Evolutionary conservation across 1,284 basidiomycete genomes (phyloP), one percentile per base, ranked within the genome.

Genomic region (Schizophyllum commune): DNA sequence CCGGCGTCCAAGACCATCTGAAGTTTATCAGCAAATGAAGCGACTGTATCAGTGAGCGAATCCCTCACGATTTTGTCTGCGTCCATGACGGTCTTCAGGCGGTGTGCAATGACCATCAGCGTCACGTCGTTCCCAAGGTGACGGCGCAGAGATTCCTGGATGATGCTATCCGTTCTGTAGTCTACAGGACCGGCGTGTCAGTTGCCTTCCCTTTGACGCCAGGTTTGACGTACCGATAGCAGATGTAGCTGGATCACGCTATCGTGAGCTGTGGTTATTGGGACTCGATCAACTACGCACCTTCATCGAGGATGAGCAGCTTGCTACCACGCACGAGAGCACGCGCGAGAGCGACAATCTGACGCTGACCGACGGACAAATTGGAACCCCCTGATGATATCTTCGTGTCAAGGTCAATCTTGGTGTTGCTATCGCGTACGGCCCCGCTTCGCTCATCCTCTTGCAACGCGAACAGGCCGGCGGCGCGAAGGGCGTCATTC

Each of bases 291-390:
- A 74, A 47, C n/a, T 15, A 58, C 54, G 2, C 56, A 57, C 57
- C 62, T 32, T 85, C 83, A 68, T 85, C 83, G 22, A 86, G 69
- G 59, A 85, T 83, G 19, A 85, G 71, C 4, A 85, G 64, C 64
- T 84, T 85, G 72, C 82, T 85, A 57, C 75, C 74, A 5, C 83
- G 73, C 8, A 85, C 77, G 54, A 84, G 80, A 1, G 84, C 83
- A 2, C 60, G 60, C 11, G 63, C 59, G 2, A 86, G 71, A 6
- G 84, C 84, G 32, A 86, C 68, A 55, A 84, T 83, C 69, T 91
- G 89, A 1, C 88, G 77, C 69, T 91, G 85, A 1, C 88, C 88
- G 39, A 89, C 83, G 0, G 83, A 86, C 27, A 91, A 74, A 67
- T 91, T 91, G 11, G 76, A 71, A 6, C 88, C 87, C 0, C 81